Evolutionary conservation across 225 moss, liverwort and hornwort species (phyloP), one percentile per base, ranked within the genome.

Genomic region (Asterella californica): DNA sequence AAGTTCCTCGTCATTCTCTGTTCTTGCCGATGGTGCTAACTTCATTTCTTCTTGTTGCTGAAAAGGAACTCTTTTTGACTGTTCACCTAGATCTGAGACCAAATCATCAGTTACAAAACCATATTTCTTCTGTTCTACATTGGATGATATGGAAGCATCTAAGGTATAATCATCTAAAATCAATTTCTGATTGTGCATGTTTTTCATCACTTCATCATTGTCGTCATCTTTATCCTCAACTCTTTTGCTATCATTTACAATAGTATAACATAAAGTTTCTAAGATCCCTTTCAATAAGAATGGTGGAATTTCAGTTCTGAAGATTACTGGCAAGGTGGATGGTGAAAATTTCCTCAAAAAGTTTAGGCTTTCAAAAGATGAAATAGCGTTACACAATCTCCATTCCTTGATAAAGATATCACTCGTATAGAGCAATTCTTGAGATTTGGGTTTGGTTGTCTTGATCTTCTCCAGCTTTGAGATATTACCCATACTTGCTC

Each of bases 261-360:
- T 84, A 75, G 22, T 47, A 22, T 19, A 4, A 3, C 85, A 80
- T 9, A 91, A 18, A 6, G 84, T 87, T 33, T 81, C 81, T 48
- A 93, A 32, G 33, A 91, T 85, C 42, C 93, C 90, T 29, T 71
- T 59, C 8, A 95, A 15, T 34, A 95, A 14, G 52, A 76, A 88
- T 1, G 95, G 90, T 60, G 93, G 93, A 12, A 95, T 70, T 57
- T 93, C 93, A 12, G 91, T 88, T 78, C 86, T 93, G 75, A 95
- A 95, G 17, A 90, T 88, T 24, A 65, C 25, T 15, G 85, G 80
- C 0, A 85, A 86, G 10, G 83, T 74, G 8, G 46, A 50, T 25
- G 90, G 89, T 1, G 85, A 73, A 47, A 90, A 27, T 60, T 71
- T 81, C 12, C 82, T 90, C 71, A 93, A 68, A 59, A 88, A 87